Evolutionary conservation across 2,329 filamentous ascomycete species (phyloP).

Genomic region (Nigrospora sphaerica): DNA sequence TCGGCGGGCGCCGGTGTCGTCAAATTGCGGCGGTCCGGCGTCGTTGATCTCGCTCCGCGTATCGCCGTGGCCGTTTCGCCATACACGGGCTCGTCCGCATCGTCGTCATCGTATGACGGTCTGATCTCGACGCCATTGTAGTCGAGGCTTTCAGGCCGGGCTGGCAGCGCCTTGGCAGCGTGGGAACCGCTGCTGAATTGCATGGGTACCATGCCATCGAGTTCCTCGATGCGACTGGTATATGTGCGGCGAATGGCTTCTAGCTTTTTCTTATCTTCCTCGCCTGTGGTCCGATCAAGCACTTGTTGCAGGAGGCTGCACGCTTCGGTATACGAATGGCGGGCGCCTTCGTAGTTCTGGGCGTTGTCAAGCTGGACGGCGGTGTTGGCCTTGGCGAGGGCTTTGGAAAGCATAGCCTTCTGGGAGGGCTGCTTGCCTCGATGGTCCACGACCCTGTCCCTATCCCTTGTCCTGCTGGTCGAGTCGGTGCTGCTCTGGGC

Average conservation of each 20-base stretch:
- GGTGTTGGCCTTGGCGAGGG: constrained; percentile 89
- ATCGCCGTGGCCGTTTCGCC: constrained; percentile 46
- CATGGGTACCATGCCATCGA: constrained; percentile 63
- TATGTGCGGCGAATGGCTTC: constrained; percentile 92
- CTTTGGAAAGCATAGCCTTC: constrained; percentile 94
- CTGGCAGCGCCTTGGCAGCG: constrained; percentile 71
- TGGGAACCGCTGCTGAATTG: constrained; percentile 21
- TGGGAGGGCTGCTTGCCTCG: constrained; percentile 53
- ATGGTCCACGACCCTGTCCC: constrained; percentile 22
- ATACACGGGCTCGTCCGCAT: constrained; percentile 33
- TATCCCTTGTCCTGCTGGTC: not conserved
- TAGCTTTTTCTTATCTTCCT: constrained; percentile 83
- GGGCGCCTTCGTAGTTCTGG: constrained; percentile 85
- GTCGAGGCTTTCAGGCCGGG: constrained; percentile 56
- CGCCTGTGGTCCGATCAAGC: constrained; percentile 72
- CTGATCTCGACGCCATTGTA: constrained; percentile 31
- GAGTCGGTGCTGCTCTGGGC: constrained; percentile 38
- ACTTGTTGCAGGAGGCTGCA: constrained; percentile 84
- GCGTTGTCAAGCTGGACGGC: constrained; percentile 95
- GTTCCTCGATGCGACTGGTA: constrained; percentile 79
- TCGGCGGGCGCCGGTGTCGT: not conserved
- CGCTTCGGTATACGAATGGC: constrained; percentile 85
- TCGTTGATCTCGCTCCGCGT: constrained; percentile 1
- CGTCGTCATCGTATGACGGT: constrained; percentile 30
- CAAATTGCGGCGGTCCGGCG: constrained; percentile 1